Evolutionary conservation across 2,329 filamentous ascomycete genomes (phyloP).

Genomic region (Trichoderma semiorbis): DNA sequence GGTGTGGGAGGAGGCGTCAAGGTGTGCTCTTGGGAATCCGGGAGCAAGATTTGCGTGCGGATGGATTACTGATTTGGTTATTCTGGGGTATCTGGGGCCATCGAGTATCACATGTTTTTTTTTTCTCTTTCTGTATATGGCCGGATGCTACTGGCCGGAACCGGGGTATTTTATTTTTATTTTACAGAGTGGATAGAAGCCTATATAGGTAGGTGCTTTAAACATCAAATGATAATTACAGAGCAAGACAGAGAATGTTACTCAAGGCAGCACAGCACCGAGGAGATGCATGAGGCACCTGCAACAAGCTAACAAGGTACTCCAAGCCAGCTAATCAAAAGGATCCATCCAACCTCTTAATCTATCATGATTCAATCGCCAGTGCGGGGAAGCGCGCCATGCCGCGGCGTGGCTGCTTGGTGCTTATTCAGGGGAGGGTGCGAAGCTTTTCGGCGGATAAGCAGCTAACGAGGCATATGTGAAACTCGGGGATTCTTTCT

Average conservation of each 20-base stretch:
- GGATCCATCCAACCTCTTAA: not conserved
- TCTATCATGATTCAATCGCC: conserved; percentile 2
- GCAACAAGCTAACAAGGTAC: not conserved
- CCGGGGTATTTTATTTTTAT: not conserved
- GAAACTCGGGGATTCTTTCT: not conserved
- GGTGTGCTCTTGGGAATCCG: not conserved
- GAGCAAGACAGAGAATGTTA: not conserved
- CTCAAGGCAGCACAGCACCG: not conserved
- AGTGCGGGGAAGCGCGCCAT: conserved; percentile 11
- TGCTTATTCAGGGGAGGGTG: not conserved
- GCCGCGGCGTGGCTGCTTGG: not conserved
- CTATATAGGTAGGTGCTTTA: not conserved
- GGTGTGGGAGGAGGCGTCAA: not conserved
- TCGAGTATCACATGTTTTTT: not conserved
- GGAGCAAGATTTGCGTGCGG: not conserved
- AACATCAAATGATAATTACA: not conserved
- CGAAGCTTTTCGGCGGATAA: conserved; percentile 5
- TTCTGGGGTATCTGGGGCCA: not conserved
- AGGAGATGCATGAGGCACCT: not conserved
- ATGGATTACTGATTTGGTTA: not conserved
- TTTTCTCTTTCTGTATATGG: not conserved
- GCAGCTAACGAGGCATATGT: not conserved
- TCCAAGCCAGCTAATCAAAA: too few relatives aligned
- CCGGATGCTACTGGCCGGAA: not conserved
- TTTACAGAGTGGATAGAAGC: not conserved